Base-by-base conservation (phyloP, 441 rosid genomes). In the Bocquillonia castaneifolia region DNA sequence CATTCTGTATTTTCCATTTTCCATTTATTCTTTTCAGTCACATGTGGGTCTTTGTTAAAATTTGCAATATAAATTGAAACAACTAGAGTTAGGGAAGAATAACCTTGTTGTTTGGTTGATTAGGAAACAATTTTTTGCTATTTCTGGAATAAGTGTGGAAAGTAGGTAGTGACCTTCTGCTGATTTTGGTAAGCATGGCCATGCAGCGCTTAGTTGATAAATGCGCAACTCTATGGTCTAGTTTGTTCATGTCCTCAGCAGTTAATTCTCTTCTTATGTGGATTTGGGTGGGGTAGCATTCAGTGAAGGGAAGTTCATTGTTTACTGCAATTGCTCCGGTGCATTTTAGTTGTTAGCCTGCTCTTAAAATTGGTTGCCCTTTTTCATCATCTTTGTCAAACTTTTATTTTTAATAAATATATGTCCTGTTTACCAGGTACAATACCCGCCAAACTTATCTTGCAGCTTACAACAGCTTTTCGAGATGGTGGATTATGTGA, bases 391-490 rank as follows among this genome's bases (percentile, higher is more conserved):
- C 25, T 10, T 53, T 23, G 9, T 29, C 18, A 3, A 10, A 28
- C 26, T 39, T 10, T 29, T 59, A 17, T 29, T 23, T 64, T n/a
- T 64, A 17, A 39, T 28, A 26, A 39, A 44, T 36, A 22, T 44
- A 25, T 31, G 53, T 10, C 37, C 67, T 74, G 48, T 62, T 12
- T 74, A 56, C 22, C 82, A 91, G 96, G 97, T 69, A 91, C 96
- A 23, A 82, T 93, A 76, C 97, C 98, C 0, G 91, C 92, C 63
- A 90, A 90, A 81, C 91, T 93, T 74, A 63, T 93, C 60, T 77
- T 93, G 80, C 97, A 93, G 89, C 91, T 93, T 64, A 86, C 94
- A 42, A 86, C 98, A 26, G 97, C 98, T 66, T 93, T 93, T 72
- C 82, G 83, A 66, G 90, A 86, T 65, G 87, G 91, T 60, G 97